Evolutionary conservation across 352 stramenopile species (phyloP), one percentile per base, ranked within the genome.

Genomic region (Pythium aristosporum): DNA sequence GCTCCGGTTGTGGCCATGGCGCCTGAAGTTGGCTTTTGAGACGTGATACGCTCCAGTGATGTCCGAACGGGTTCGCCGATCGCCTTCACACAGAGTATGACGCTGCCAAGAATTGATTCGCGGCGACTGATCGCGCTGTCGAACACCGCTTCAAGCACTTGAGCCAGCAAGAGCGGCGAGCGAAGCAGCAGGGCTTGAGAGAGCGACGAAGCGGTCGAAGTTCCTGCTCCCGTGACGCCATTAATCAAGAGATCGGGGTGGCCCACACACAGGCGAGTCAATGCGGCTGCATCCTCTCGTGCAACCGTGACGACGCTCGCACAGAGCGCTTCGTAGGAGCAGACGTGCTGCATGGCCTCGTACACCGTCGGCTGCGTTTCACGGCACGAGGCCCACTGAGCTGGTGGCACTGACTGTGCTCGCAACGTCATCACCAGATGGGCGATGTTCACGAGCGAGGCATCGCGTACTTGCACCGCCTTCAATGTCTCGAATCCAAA

Each of bases 231-330:
- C 21, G 61, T 52, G 52, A 39, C 23, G 13, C 66, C 23, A 46
- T 76, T 69, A 25, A 90, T 53, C 41, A 94, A 69, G 5, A 94
- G 55, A 50, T 91, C 65, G 20, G 82, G 82, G 53, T 92, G 83
- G 16, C 67, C 77, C 30, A 88, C 75, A 46, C 75, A 80, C 48
- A 92, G 59, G 25, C 79, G 77, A 2, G 85, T 65, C 23, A 94
- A 71, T 0, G 74, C 73, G 23, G 43, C 43, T 18, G 21, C 52
- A 25, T 57, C 46, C 4, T 51, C 51, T 15, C 37, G 43, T 15
- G 58, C 16, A 15, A 53, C 46, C 11, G 11, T 57, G 28, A 52
- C 61, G 23, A 62, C 61, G 23, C 43, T 62, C 21, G 2, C n/a
- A 21, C 37, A 50, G 11, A 68, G n/a, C 3, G 61, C 39, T 10